Conservation (phyloP, 1,284 basidiomycete genomes). For the Cryptococcus sp. region DNA sequence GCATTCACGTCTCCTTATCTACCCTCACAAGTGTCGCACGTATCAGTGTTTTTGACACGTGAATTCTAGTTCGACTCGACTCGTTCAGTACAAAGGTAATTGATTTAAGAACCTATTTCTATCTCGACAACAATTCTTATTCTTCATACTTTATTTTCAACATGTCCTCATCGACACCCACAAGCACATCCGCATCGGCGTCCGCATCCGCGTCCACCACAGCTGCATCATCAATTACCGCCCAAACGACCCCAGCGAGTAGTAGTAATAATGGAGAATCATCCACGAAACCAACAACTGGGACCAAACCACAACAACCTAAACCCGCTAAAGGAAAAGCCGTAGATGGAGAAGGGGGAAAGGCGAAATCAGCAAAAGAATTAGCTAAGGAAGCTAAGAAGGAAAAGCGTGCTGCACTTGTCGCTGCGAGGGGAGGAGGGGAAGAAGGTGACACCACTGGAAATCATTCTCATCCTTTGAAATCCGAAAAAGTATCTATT, state of each 20-base stretch:
- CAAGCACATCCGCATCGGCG: background rate
- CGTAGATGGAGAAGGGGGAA: background rate
- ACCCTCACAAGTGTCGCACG: too few relatives aligned
- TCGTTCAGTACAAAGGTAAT: too few relatives aligned
- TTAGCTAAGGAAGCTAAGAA: conserved; percentile 46
- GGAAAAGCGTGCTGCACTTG: conserved; percentile 44
- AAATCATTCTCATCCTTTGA: background rate
- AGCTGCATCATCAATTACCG: too few relatives aligned
- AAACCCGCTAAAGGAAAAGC: background rate
- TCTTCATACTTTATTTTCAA: too few relatives aligned
- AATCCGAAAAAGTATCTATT: background rate
- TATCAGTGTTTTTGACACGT: too few relatives aligned
- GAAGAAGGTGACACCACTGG: background rate
- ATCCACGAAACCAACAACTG: background rate
- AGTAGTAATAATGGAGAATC: too few relatives aligned
- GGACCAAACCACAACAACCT: background rate
- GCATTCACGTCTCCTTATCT: too few relatives aligned
- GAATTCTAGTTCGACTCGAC: too few relatives aligned
- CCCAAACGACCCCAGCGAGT: too few relatives aligned
- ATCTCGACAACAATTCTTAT: too few relatives aligned
- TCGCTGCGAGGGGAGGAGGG: conserved; percentile 31
- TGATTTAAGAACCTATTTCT: too few relatives aligned
- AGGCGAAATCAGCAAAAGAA: conserved; percentile 16
- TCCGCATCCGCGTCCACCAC: background rate
- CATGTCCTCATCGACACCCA: background rate